phyloP scores from a whole-genome alignment of 2,329 filamentous ascomycete genomes.

The Westerdykella sp. region DNA sequence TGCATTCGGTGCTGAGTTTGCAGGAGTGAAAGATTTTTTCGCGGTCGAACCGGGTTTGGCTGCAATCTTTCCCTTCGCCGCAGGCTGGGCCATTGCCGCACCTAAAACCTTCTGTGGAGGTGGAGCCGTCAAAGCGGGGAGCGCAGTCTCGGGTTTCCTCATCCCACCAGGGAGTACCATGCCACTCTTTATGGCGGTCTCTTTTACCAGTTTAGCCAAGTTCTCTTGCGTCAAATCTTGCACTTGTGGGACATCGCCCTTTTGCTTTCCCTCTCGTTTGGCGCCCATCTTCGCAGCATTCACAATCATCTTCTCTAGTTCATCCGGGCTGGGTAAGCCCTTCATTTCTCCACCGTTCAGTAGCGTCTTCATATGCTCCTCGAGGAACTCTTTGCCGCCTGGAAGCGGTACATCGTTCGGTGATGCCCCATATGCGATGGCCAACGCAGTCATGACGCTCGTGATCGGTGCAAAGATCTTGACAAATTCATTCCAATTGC shows the following conservation, averaged over 20 bases:
- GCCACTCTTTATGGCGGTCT: conserved; percentile 33
- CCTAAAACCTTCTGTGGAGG: conserved; percentile 19
- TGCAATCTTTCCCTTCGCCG: conserved; percentile 13
- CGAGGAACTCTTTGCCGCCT: conserved; percentile 31
- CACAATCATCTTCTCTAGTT: conserved; percentile 35
- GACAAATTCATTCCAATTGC: conserved; percentile 47
- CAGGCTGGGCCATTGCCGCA: conserved; percentile 21
- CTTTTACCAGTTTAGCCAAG: conserved; percentile 33
- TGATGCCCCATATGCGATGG: conserved; percentile 39
- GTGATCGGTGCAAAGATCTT: conserved; percentile 48
- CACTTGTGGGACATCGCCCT: conserved; percentile 22
- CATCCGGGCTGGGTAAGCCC: conserved; percentile 29
- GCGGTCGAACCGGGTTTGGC: conserved; percentile 9
- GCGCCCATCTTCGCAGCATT: conserved; percentile 29
- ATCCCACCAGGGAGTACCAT: conserved; percentile 27
- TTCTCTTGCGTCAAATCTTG: conserved; percentile 35
- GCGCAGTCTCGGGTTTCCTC: conserved; percentile 24
- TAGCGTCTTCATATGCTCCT: conserved; percentile 30
- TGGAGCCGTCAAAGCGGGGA: conserved; percentile 11
- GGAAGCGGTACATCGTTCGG: conserved; percentile 31
- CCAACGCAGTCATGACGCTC: conserved; percentile 45
- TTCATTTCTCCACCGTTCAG: conserved; percentile 29
- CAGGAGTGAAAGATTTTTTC: conserved; percentile 4
- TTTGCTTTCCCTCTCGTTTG: conserved; percentile 18
- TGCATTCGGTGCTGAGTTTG: conserved; percentile 7